phyloP scores from a whole-genome alignment of 805 yeast genomes.

The Spathaspora boniae region DNA sequence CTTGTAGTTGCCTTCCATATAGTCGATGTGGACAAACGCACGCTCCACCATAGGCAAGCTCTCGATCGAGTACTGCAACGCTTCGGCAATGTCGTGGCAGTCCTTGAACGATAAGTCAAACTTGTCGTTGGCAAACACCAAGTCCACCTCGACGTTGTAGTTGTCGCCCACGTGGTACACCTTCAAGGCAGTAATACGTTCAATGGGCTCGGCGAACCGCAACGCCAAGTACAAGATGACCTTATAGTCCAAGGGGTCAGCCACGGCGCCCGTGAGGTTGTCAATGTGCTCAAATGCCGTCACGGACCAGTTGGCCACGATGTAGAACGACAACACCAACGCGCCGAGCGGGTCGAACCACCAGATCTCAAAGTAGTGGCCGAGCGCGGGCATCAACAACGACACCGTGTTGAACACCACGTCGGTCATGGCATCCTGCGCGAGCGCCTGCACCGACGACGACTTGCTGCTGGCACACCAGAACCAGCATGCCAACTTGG shows the following conservation, averaged over 20 bases:
- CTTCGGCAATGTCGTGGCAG: conserved; percentile 77
- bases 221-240: conserved; percentile 63
- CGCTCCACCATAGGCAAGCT: conserved; percentile 75
- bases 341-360: conserved; percentile 82
- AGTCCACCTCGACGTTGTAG: conserved; percentile 71
- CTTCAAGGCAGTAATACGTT: conserved; percentile 60
- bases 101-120: conserved; percentile 53
- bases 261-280: conserved; percentile 72
- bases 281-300: conserved; percentile 71
- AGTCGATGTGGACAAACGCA: conserved; percentile 79
- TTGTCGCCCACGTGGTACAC: conserved; percentile 80
- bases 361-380: conserved; percentile 51
- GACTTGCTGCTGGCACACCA: conserved; percentile 62
- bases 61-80: conserved; percentile 76
- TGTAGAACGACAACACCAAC: conserved; percentile 54
- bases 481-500: conserved; percentile 58
- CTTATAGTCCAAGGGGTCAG: conserved; percentile 58
- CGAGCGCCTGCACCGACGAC: conserved; percentile 70
- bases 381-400: conserved; percentile 63
- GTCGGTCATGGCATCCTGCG: conserved; percentile 81
- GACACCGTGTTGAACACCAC: conserved; percentile 71
- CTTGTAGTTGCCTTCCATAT: conserved; percentile 43
- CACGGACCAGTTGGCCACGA: conserved; percentile 58
- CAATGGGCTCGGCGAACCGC: conserved; percentile 66
- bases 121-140: conserved; percentile 48